These are phyloP conservation scores for Asterochloris sp. DNA, from an alignment of 139 green algal species.

Conservation along the genomic window DNA sequence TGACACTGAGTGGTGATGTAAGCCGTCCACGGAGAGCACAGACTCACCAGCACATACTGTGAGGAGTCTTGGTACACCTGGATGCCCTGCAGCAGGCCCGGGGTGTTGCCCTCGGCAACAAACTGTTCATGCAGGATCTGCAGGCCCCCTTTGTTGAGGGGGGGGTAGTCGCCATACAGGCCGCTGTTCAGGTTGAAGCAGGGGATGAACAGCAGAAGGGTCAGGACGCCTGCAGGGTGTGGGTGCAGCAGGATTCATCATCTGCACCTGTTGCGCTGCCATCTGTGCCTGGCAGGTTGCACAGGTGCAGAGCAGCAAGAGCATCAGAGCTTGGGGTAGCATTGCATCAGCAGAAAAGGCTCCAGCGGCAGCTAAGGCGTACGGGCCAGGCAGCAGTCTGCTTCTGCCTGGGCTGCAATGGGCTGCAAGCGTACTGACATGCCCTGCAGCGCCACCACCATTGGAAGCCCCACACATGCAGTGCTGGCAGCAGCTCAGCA, in stretches of 20 bases:
- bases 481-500: no score
- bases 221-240: conserved; percentile 46
- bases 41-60: conserved; percentile 8
- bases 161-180: conserved; percentile 55
- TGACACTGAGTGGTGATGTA: no score
- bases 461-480: no score
- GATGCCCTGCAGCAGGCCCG: conserved; percentile 35
- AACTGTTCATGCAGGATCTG: conserved; percentile 76
- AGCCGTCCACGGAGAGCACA: background rate
- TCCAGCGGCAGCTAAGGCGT: no score
- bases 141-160: conserved; percentile 62
- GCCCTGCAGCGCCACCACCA: no score
- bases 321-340: background rate
- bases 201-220: conserved; percentile 84
- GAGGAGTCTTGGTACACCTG: conserved; percentile 31
- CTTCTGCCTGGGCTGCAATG: no score
- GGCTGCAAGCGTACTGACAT: no score
- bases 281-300: no score
- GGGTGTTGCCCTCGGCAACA: conserved; percentile 25
- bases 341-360: no score
- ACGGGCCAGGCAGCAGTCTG: no score
- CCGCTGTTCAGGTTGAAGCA: conserved; percentile 71
- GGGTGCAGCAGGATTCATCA: no score
- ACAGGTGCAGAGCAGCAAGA: conserved; percentile 37
- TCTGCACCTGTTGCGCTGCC: no score